Evolutionary conservation across 139 green algal species (phyloP).

Genomic region (Haematococcus sp.): DNA sequence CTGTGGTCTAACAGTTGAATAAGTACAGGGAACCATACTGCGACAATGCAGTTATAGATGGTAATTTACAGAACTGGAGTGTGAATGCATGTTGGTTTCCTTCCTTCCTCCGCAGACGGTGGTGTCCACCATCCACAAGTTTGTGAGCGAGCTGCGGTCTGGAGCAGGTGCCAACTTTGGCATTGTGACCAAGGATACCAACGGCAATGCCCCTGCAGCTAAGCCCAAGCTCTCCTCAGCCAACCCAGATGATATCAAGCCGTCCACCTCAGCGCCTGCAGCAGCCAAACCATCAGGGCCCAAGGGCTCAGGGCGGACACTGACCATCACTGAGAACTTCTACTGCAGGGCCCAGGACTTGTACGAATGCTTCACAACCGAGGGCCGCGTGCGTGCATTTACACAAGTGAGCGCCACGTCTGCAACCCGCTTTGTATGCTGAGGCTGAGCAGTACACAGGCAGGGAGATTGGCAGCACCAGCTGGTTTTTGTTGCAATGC

Average conservation of each 20-base stretch:
- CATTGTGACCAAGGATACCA: not conserved
- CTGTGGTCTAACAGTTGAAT: too few species aligned
- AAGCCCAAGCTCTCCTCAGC: constrained; percentile 19
- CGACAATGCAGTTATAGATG: not conserved
- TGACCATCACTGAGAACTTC: constrained; percentile 69
- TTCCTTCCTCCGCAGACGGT: constrained; percentile 37
- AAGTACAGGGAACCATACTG: too few species aligned
- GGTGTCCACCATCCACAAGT: constrained; percentile 40
- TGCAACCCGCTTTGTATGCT: too few species aligned
- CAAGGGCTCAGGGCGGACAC: constrained; percentile 3
- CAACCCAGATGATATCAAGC: not conserved
- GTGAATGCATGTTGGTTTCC: not conserved
- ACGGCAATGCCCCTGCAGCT: not conserved
- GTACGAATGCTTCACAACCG: constrained; percentile 78
- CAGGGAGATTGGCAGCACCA: too few species aligned
- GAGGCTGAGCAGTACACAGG: too few species aligned
- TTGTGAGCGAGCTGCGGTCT: constrained; percentile 68
- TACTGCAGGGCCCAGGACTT: constrained; percentile 70
- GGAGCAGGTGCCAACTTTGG: constrained; percentile 28
- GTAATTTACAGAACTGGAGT: too few species aligned
- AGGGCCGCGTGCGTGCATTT: constrained; percentile 39
- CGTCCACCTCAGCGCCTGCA: not conserved
- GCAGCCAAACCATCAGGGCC: not conserved
- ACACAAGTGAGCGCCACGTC: constrained; percentile 11
- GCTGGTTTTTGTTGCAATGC: too few species aligned